Conservation (phyloP, 371 early-diverging fungal genomes). For the Coemansia sp. region DNA sequence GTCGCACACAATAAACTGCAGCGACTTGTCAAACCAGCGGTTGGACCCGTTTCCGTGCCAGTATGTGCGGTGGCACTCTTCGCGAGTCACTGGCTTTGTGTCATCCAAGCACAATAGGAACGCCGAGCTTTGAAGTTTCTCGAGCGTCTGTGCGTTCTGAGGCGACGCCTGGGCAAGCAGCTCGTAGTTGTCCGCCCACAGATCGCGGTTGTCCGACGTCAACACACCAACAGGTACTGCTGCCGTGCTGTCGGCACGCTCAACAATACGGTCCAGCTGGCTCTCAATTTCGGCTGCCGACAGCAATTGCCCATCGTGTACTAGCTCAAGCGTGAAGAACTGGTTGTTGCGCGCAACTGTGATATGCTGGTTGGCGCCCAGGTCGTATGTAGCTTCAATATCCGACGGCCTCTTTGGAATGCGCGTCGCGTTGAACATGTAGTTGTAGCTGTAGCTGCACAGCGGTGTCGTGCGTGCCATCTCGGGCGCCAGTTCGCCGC, state of each 20-base stretch:
- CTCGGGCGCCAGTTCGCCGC: slow-evolving; percentile 82
- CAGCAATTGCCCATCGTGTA: slow-evolving; percentile 68
- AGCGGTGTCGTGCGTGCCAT: slow-evolving; percentile 73
- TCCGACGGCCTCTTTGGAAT: slow-evolving; percentile 86
- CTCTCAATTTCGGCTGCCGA: slow-evolving; percentile 76
- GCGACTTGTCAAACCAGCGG: slow-evolving; percentile 91
- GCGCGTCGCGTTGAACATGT: slow-evolving; percentile 95
- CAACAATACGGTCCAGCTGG: slow-evolving; percentile 71
- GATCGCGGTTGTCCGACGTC: slow-evolving; percentile 89
- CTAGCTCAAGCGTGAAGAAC: slow-evolving; percentile 76
- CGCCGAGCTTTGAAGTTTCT: slow-evolving; percentile 78
- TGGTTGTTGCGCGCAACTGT: slow-evolving; percentile 88
- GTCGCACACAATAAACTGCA: slow-evolving; percentile 91
- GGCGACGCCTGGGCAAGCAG: slow-evolving; percentile 61
- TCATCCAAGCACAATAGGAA: slow-evolving; percentile 88
- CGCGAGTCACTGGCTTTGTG: slow-evolving; percentile 76
- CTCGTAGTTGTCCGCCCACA: slow-evolving; percentile 80
- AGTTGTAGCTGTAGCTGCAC: slow-evolving; percentile 90
- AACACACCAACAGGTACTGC: slow-evolving; percentile 72
- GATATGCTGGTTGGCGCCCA: slow-evolving; percentile 75
- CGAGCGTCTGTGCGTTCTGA: slow-evolving; percentile 66
- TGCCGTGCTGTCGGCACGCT: slow-evolving; percentile 65
- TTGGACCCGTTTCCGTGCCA: slow-evolving; percentile 95
- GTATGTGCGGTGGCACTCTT: slow-evolving; percentile 74
- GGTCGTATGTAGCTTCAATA: slow-evolving; percentile 70